Conservation (phyloP, 2,329 filamentous ascomycete genomes). For the Exophiala dermatitidis region DNA sequence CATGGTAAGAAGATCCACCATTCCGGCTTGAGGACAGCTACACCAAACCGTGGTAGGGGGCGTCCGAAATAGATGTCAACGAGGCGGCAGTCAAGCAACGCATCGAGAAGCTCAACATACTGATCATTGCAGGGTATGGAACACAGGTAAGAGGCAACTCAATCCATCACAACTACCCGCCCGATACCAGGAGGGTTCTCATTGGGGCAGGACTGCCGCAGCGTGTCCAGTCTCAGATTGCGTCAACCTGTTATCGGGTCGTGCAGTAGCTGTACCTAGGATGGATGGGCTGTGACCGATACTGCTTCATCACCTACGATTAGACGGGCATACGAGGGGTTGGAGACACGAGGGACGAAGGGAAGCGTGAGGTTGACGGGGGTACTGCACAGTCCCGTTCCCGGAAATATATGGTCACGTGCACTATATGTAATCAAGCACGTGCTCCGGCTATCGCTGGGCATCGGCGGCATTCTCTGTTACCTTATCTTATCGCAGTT, state of each 20-base stretch:
- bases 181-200: not conserved
- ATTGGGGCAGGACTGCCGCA: no score
- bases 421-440: not conserved
- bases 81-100: slow-evolving; percentile 31
- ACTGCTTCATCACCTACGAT: no score
- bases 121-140: slow-evolving; percentile 9
- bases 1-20: not conserved
- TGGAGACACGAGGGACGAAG: no score
- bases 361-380: no score
- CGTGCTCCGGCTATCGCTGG: not conserved
- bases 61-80: slow-evolving; percentile 28
- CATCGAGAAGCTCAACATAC: slow-evolving; percentile 28
- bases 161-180: not conserved
- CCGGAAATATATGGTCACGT: no score
- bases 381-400: no score
- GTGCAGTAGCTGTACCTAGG: no score
- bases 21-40: not conserved
- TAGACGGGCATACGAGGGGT: no score
- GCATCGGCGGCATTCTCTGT: no score
- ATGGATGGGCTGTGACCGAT: no score
- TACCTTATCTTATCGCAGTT: not conserved
- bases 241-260: no score
- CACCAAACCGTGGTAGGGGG: not conserved
- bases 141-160: not conserved
- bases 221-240: no score